These are phyloP conservation scores for Fraxinus platypoda DNA, from an alignment of 305 asterid genomes.

Conservation along the genomic window DNA sequence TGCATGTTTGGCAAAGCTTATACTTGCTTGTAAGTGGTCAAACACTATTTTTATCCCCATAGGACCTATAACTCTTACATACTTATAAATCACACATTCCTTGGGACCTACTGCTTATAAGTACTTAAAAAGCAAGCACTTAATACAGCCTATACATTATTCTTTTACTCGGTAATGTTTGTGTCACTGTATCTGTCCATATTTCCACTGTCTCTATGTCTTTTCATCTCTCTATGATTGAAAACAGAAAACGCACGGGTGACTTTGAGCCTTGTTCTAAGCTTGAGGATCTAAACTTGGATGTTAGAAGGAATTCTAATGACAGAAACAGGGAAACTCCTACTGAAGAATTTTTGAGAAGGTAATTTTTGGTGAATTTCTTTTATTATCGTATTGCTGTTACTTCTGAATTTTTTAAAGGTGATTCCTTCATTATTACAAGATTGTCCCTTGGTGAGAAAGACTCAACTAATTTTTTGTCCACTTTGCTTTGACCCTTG, in stretches of 20 bases:
- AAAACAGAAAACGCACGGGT: constrained; percentile 59
- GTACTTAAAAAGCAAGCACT: neutral
- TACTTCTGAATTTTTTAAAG: constrained; percentile 5
- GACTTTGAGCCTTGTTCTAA: constrained; percentile 83
- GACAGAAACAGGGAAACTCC: constrained; percentile 42
- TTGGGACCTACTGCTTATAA: neutral
- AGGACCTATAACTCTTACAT: neutral
- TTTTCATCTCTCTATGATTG: constrained; percentile 32
- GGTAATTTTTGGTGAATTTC: constrained; percentile 46
- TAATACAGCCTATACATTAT: neutral
- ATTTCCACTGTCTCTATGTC: neutral
- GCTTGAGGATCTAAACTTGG: constrained; percentile 86
- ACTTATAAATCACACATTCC: neutral
- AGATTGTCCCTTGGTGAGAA: neutral
- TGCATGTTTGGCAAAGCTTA: neutral
- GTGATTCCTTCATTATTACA: constrained; percentile 11
- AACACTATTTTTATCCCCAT: neutral
- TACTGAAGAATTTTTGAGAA: constrained; percentile 45
- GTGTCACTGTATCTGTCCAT: neutral
- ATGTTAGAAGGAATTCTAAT: constrained; percentile 54
- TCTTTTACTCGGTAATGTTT: constrained; percentile 10
- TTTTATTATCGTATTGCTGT: constrained; percentile 14
- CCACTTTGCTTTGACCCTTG: constrained; percentile 8
- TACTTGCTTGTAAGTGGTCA: neutral
- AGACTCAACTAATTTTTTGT: constrained; percentile 1